phyloP scores from a whole-genome alignment of 345 rosid genomes.

The Gossypium thurberi region DNA sequence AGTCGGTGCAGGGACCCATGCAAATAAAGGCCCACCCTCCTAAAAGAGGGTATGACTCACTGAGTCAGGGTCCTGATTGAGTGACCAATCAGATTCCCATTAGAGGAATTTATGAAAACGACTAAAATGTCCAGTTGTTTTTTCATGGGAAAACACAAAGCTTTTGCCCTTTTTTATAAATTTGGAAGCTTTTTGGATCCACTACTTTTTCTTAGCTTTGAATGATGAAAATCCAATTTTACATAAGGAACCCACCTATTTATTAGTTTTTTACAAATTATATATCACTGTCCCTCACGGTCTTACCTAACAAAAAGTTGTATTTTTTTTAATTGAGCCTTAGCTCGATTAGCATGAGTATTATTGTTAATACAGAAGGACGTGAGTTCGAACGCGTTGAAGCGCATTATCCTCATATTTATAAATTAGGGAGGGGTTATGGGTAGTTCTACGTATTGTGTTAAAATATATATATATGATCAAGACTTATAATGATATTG shows the following conservation, averaged over 20 bases:
- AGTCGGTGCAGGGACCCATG: neutral
- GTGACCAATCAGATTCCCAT: slow-evolving; percentile 10
- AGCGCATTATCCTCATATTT: fast-evolving
- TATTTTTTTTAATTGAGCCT: too few relatives aligned
- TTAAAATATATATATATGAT: fast-evolving
- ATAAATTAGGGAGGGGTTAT: fast-evolving
- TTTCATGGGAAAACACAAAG: neutral
- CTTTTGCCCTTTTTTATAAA: neutral
- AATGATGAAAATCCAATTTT: too few relatives aligned
- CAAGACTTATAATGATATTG: fast-evolving
- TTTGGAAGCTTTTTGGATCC: too few relatives aligned
- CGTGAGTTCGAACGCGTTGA: fast-evolving
- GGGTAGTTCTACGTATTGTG: too few relatives aligned
- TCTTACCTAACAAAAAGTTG: too few relatives aligned
- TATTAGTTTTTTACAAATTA: too few relatives aligned
- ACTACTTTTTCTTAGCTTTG: too few relatives aligned
- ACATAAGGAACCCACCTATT: too few relatives aligned
- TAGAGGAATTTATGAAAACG: slow-evolving; percentile 20
- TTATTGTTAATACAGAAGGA: too few relatives aligned
- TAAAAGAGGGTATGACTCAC: neutral
- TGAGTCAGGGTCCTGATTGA: neutral
- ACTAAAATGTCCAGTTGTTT: slow-evolving; percentile 20
- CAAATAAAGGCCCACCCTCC: too few relatives aligned
- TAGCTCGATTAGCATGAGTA: fast-evolving
- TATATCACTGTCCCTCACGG: too few relatives aligned